phyloP scores from a whole-genome alignment of 495 filamentous ascomycete species.

The Melanomma pulvis-pyrius region DNA sequence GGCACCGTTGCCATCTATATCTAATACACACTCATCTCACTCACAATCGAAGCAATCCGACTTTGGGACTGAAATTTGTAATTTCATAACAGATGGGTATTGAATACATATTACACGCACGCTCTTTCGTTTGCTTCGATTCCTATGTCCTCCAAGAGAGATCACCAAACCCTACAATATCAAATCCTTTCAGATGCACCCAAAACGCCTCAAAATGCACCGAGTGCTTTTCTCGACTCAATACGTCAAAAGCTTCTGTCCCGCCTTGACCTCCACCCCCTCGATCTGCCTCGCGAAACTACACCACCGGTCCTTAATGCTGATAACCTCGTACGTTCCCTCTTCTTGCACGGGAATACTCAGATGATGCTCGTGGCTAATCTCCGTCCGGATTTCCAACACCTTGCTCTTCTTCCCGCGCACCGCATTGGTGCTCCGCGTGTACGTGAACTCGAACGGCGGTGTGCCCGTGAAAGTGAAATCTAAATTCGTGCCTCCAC shows the following conservation, averaged over 20 bases:
- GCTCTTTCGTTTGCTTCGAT: not conserved
- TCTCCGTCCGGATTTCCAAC: slow-evolving; percentile 85
- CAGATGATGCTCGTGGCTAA: slow-evolving; percentile 77
- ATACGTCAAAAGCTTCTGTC: slow-evolving; percentile 47
- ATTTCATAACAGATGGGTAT: not conserved
- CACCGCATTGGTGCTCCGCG: slow-evolving; percentile 81
- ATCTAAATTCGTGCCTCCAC: slow-evolving; percentile 84
- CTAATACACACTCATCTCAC: no score
- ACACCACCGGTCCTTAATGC: slow-evolving; percentile 90
- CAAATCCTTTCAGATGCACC: not conserved
- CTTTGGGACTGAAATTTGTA: not conserved
- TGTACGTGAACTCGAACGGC: slow-evolving; percentile 97
- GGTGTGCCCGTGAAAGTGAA: slow-evolving; percentile 95
- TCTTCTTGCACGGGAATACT: slow-evolving; percentile 82
- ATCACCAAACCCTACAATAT: not conserved
- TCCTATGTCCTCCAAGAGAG: not conserved
- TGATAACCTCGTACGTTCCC: slow-evolving; percentile 94
- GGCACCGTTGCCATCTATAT: no score
- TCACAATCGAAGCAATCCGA: no score
- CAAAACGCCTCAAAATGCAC: not conserved
- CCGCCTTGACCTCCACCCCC: slow-evolving; percentile 45
- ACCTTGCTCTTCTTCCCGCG: slow-evolving; percentile 61
- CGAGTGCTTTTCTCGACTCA: not conserved
- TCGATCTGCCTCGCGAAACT: slow-evolving; percentile 70
- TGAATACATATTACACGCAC: not conserved